Percentiles rank a stretch among this genome's conserved stretches.
phyloP scores from a whole-genome alignment of 2,329 filamentous ascomycete species.

The Escovopsis sp. region DNA sequence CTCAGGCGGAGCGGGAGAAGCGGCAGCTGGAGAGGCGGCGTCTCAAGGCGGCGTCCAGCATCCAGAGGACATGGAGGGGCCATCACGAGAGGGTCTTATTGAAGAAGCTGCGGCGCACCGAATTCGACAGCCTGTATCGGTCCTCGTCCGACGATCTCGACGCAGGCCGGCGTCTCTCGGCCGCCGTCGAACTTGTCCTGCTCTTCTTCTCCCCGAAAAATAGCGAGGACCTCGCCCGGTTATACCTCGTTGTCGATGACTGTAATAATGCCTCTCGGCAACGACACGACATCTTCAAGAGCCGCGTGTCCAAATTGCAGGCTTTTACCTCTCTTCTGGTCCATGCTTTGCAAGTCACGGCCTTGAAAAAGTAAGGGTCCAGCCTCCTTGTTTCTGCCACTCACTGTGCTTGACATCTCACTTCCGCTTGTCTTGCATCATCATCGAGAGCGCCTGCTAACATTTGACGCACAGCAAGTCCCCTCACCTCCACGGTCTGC shows the following conservation, averaged over 20 bases:
- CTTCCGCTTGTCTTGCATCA: too few relatives aligned
- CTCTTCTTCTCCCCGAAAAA: slow-evolving; percentile 30
- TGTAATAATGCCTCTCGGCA: slow-evolving; percentile 20
- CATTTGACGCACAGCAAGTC: slow-evolving; percentile 5
- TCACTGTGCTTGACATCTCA: neutral
- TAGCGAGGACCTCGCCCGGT: slow-evolving; percentile 31
- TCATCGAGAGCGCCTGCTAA: slow-evolving; percentile 6
- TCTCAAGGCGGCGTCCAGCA: slow-evolving; percentile 53
- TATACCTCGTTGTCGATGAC: slow-evolving; percentile 31
- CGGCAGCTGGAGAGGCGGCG: slow-evolving; percentile 70
- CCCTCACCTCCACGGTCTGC: slow-evolving; percentile 12
- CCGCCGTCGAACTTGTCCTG: slow-evolving; percentile 32
- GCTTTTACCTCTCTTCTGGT: slow-evolving; percentile 23
- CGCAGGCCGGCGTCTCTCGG: slow-evolving; percentile 19
- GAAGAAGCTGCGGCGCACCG: slow-evolving; percentile 38
- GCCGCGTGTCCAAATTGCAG: slow-evolving; percentile 16
- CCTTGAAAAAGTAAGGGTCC: slow-evolving; percentile 11
- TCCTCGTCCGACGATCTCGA: slow-evolving; percentile 16
- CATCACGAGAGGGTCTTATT: slow-evolving; percentile 46
- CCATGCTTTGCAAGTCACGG: slow-evolving; percentile 14
- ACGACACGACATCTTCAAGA: slow-evolving; percentile 17
- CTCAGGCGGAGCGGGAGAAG: slow-evolving; percentile 69
- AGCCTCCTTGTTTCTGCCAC: neutral
- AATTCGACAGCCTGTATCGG: slow-evolving; percentile 47
- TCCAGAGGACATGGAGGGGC: slow-evolving; percentile 77